These are phyloP conservation scores for Linum lewisii DNA, from an alignment of 345 rosid genomes.

Conservation along the genomic window DNA sequence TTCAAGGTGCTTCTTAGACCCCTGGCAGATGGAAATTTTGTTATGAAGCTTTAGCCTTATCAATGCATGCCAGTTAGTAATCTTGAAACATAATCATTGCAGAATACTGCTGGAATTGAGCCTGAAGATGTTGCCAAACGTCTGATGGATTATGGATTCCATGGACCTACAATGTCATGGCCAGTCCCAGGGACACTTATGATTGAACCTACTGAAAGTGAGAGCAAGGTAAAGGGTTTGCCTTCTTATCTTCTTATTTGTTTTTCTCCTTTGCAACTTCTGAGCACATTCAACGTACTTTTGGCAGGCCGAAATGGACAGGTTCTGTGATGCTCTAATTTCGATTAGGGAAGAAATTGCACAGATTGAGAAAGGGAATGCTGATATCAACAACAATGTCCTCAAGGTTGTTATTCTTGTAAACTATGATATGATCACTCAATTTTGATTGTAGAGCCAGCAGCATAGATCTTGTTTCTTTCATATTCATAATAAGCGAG, in stretches of 20 bases:
- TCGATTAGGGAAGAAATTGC: slow-evolving; percentile 95
- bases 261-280: not conserved
- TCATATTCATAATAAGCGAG: no score
- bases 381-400: slow-evolving; percentile 80
- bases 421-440: not conserved
- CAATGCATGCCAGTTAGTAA: slow-evolving; percentile 5
- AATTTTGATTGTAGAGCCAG: not conserved
- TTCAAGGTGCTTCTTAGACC: slow-evolving; percentile 52
- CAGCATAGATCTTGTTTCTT: no score
- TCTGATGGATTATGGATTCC: slow-evolving; percentile 93
- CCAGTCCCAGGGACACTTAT: slow-evolving; percentile 98
- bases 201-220: slow-evolving; percentile 99
- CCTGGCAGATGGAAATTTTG: not conserved
- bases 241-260: not conserved
- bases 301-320: slow-evolving; percentile 89
- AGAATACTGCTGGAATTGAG: slow-evolving; percentile 89
- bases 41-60: slow-evolving; percentile 7
- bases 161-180: slow-evolving; percentile 98
- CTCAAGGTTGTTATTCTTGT: slow-evolving; percentile 52
- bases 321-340: slow-evolving; percentile 93
- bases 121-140: slow-evolving; percentile 99
- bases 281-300: slow-evolving; percentile 6
- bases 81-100: slow-evolving; percentile 11
- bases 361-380: slow-evolving; percentile 87
- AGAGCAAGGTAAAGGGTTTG: slow-evolving; percentile 70